These are phyloP conservation scores for Kodamaea hsintzibuensis DNA, from an alignment of 805 yeast species.

Conservation along the genomic window DNA sequence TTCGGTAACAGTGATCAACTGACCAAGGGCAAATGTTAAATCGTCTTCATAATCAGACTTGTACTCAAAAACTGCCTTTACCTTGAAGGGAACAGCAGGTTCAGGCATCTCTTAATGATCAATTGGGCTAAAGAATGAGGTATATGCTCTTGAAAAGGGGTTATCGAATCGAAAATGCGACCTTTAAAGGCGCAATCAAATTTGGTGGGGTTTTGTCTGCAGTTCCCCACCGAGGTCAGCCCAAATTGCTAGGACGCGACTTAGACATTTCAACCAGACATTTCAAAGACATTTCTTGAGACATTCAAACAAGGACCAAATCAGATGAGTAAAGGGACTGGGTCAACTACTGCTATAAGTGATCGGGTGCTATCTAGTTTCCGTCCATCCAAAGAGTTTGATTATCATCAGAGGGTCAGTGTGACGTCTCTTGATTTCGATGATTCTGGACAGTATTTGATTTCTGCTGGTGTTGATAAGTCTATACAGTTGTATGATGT, in stretches of 20 bases:
- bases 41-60: slow-evolving; percentile 73
- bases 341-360: slow-evolving; percentile 27
- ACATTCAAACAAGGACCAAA: background rate
- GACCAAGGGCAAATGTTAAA: slow-evolving; percentile 66
- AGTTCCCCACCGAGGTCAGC: slow-evolving; percentile 3
- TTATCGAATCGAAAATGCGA: background rate
- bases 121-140: background rate
- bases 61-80: slow-evolving; percentile 68
- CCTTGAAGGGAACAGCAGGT: slow-evolving; percentile 57
- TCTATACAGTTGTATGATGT: slow-evolving; percentile 81
- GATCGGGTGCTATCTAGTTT: slow-evolving; percentile 28
- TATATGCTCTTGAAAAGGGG: slow-evolving; percentile 5
- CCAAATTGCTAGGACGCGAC: background rate
- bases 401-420: slow-evolving; percentile 51
- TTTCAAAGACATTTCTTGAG: background rate
- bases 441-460: slow-evolving; percentile 74
- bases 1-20: slow-evolving; percentile 69
- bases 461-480: slow-evolving; percentile 80
- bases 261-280: background rate
- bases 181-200: background rate
- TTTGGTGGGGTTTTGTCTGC: slow-evolving; percentile 3
- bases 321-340: slow-evolving; percentile 9
- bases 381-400: slow-evolving; percentile 49
- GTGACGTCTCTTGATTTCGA: slow-evolving; percentile 77
- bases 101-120: slow-evolving; percentile 16